Evolutionary conservation across 768 basidiomycete species (phyloP).

Genomic region (Tricholoma bakamatsutake): DNA sequence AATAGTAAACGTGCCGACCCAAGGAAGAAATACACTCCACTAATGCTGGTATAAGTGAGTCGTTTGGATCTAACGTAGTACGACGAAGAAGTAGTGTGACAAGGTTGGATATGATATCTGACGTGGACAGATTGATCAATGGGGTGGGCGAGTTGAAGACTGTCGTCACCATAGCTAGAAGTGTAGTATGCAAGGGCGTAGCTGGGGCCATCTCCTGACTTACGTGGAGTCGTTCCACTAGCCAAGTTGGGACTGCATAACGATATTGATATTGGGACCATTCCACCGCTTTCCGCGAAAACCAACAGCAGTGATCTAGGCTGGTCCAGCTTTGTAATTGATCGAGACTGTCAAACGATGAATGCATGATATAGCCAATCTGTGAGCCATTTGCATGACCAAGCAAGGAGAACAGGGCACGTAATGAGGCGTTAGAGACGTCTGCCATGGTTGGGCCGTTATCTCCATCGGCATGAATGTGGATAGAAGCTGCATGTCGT

Average conservation of each 20-base stretch:
- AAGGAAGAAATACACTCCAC: slow-evolving; percentile 79
- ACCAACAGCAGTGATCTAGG: slow-evolving; percentile 74
- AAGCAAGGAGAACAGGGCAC: slow-evolving; percentile 65
- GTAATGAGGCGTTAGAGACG: slow-evolving; percentile 68
- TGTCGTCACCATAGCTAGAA: slow-evolving; percentile 74
- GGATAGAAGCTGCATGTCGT: slow-evolving; percentile 83
- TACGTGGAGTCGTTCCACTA: slow-evolving; percentile 72
- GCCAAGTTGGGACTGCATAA: slow-evolving; percentile 78
- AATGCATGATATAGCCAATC: slow-evolving; percentile 64
- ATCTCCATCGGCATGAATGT: slow-evolving; percentile 84
- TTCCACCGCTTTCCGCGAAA: slow-evolving; percentile 69
- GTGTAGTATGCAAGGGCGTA: slow-evolving; percentile 48
- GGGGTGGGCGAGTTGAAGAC: slow-evolving; percentile 81
- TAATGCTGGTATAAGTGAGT: slow-evolving; percentile 58
- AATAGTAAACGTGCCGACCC: slow-evolving; percentile 90
- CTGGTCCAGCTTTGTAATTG: slow-evolving; percentile 58
- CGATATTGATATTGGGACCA: slow-evolving; percentile 94
- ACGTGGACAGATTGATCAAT: slow-evolving; percentile 85
- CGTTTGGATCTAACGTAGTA: slow-evolving; percentile 52
- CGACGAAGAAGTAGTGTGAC: slow-evolving; percentile 69
- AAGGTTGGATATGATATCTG: slow-evolving; percentile 80
- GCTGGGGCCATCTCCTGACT: slow-evolving; percentile 47
- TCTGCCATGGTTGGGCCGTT: slow-evolving; percentile 71
- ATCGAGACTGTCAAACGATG: slow-evolving; percentile 66
- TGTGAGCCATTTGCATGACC: slow-evolving; percentile 75